Evolutionary conservation across 1,139 yeast species (phyloP).

Genomic region (Yamadazyma diddensiae): DNA sequence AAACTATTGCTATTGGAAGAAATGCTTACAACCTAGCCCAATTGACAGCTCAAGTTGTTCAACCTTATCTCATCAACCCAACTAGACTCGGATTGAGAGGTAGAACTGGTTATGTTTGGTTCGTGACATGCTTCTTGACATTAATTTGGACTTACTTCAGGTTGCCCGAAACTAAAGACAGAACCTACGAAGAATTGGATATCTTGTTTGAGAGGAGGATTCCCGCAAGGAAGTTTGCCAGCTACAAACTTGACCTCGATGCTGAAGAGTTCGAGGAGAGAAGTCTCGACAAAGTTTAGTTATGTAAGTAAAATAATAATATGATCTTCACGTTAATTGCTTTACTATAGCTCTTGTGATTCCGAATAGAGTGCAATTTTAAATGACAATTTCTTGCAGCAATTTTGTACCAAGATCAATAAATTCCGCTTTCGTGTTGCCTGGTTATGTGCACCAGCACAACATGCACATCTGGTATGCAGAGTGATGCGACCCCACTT

Average conservation of each 20-base stretch:
- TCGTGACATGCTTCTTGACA: constrained; percentile 40
- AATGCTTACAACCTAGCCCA: constrained; percentile 42
- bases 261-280: constrained; percentile 6
- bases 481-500: too few species aligned
- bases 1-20: constrained; percentile 55
- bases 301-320: background rate
- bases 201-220: constrained; percentile 41
- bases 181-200: constrained; percentile 61
- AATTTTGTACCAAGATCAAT: too few species aligned
- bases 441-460: too few species aligned
- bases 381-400: too few species aligned
- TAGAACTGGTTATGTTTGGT: constrained; percentile 56
- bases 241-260: constrained; percentile 9
- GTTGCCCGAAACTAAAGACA: constrained; percentile 54
- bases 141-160: constrained; percentile 48
- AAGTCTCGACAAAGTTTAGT: background rate
- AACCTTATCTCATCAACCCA: constrained; percentile 59
- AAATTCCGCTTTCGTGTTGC: too few species aligned
- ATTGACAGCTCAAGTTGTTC: constrained; percentile 39
- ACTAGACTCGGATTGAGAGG: constrained; percentile 56
- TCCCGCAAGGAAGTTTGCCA: constrained; percentile 38
- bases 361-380: too few species aligned
- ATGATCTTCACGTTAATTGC: too few species aligned
- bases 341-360: too few species aligned
- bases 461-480: too few species aligned